A percentile compares a stretch with the other conserved stretches of the same genome.
Evolutionary conservation across 495 filamentous ascomycete genomes (phyloP).

Genomic region (Aspergillus haitiensis): DNA sequence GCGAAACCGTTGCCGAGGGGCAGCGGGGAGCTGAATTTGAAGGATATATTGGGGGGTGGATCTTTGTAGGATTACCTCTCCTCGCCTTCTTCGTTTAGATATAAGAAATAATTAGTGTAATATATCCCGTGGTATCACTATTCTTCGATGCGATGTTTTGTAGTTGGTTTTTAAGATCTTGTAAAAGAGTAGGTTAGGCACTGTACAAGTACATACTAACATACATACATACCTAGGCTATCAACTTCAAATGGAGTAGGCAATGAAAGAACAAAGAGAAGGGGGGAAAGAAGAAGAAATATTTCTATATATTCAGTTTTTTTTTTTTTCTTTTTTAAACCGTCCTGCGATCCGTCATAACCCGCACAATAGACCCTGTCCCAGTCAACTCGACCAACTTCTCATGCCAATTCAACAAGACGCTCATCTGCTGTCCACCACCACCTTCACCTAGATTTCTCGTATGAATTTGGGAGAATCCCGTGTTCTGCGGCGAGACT

Average conservation of each 20-base stretch:
- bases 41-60: constrained; percentile 71
- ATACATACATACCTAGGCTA: constrained; percentile 10
- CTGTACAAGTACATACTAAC: constrained; percentile 13
- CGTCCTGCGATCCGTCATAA: constrained; percentile 89
- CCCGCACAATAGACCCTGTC: constrained; percentile 79
- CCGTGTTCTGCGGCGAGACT: constrained; percentile 77
- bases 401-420: constrained; percentile 93
- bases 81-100: constrained; percentile 24
- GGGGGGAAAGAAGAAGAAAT: constrained; percentile 10
- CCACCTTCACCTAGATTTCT: constrained; percentile 70
- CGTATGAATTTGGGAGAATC: constrained; percentile 78
- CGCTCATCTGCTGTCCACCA: constrained; percentile 86
- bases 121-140: too few species aligned
- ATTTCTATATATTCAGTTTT: constrained; percentile 24
- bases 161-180: too few species aligned
- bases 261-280: background rate
- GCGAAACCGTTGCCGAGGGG: constrained; percentile 76
- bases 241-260: background rate
- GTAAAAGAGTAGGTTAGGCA: too few species aligned
- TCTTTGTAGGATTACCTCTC: background rate
- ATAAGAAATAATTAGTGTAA: too few species aligned
- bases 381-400: constrained; percentile 90
- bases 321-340: constrained; percentile 48
- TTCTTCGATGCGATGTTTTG: too few species aligned
- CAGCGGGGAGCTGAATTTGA: constrained; percentile 77